Base-by-base conservation (phyloP, 257 asterid genomes). In the Jacaranda mimosifolia region DNA sequence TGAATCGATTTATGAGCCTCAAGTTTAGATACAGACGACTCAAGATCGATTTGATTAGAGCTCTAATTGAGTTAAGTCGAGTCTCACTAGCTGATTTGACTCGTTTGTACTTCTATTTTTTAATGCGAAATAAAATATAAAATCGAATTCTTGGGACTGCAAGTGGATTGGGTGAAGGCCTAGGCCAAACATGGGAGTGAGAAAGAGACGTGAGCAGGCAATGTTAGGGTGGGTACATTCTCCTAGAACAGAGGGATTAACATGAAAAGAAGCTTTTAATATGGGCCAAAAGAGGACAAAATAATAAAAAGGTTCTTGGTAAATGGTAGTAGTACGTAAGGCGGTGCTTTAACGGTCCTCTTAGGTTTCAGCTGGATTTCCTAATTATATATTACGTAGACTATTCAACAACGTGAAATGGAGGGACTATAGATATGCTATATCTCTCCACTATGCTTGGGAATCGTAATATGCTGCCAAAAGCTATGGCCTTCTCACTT, bases 361-460 rank as follows among this genome's bases (percentile, higher is more conserved):
- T 75, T 76, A 79, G 81, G 82, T 75, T 78, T 76, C 55, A 80
- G 77, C 79, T 35, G 51, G 3, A 19, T 36, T 49, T 35, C 8
- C 13, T 13, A 26, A 66, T 57, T 66, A 18, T 56, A 26, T 19
- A 64, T 32, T 32, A 11, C 32, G 32, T 1, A 2, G 32, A 26
- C 32, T 8, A 55, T 19, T 67, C 70, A 43, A 65, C 36, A 40
- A 40, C 46, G 38, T 49, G 5, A 49, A 5, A 57, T 17, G 32
- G 12, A n/a, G 13, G 5, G 46, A 42, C 32, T 26, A 26, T 26
- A 26, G 32, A 26, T 26, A 26, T 1, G 32, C 32, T 26, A 26
- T 26, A 4, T 42, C 9, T 6, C 46, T 75, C 90, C 87, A 85
- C 86, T 85, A 77, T 83, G 74, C 87, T 86, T 70, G 93, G 93